Evolutionary conservation across 2,329 filamentous ascomycete genomes (phyloP).

Genomic region (Nemania sp.): DNA sequence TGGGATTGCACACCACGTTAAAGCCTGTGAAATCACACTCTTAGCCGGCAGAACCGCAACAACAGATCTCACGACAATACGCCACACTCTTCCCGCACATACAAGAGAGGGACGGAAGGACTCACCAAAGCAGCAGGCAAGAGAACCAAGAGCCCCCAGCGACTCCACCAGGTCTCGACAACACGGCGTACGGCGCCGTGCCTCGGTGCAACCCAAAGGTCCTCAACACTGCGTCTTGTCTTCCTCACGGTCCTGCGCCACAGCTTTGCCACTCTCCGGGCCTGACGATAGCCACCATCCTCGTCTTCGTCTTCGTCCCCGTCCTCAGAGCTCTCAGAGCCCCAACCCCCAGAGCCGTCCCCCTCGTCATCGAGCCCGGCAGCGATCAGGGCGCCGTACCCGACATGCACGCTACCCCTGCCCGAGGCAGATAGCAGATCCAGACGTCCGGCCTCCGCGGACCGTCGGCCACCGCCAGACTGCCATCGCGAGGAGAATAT

Average conservation of each 20-base stretch:
- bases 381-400: conserved; percentile 59
- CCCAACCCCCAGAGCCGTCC: conserved; percentile 36
- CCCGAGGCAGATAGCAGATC: conserved; percentile 47
- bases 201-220: conserved; percentile 66
- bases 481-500: conserved; percentile 27
- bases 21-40: conserved; percentile 49
- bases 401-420: conserved; percentile 60
- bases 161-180: conserved; percentile 66
- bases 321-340: conserved; percentile 34
- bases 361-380: conserved; percentile 44
- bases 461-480: conserved; percentile 9
- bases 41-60: conserved; percentile 9
- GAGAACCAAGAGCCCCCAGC: conserved; percentile 64
- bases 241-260: conserved; percentile 45
- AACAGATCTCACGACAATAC: too few species aligned
- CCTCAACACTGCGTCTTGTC: conserved; percentile 45
- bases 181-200: conserved; percentile 61
- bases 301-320: conserved; percentile 31
- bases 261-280: conserved; percentile 30
- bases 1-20: conserved; percentile 68
- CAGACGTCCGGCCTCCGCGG: conserved; percentile 34
- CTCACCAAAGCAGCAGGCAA: conserved; percentile 64
- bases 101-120: conserved; percentile 26
- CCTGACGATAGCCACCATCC: conserved; percentile 36
- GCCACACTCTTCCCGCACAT: neutral